Conservation (phyloP, 768 basidiomycete genomes). For the Phaffia australis region DNA sequence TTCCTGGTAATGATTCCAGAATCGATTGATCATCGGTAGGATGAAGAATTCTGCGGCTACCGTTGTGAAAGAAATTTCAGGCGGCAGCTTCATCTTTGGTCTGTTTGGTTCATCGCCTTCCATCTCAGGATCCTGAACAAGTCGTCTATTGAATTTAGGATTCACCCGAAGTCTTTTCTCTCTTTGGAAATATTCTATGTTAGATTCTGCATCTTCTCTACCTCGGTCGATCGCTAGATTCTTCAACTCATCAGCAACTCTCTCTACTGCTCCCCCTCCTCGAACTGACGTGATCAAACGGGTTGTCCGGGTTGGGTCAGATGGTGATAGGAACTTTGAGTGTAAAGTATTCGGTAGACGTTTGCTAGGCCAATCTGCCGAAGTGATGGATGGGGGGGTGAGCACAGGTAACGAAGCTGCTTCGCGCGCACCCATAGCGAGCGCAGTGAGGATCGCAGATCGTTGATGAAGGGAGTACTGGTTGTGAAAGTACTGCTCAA, state of each 20-base stretch:
- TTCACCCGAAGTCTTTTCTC: constrained; percentile 64
- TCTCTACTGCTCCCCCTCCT: constrained; percentile 7
- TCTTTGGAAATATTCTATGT: constrained; percentile 54
- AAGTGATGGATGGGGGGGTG: constrained; percentile 20
- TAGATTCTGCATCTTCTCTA: constrained; percentile 47
- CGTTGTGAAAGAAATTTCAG: constrained; percentile 42
- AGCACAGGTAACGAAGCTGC: constrained; percentile 48
- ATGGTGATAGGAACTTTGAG: constrained; percentile 48
- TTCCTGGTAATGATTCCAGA: constrained; percentile 87
- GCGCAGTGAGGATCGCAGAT: constrained; percentile 68
- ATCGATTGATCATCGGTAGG: constrained; percentile 78
- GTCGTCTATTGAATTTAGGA: background rate
- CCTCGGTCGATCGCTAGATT: constrained; percentile 53
- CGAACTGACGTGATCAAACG: background rate
- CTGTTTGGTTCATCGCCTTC: background rate
- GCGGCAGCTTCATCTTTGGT: background rate
- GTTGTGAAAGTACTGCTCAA: constrained; percentile 87
- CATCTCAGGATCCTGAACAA: background rate
- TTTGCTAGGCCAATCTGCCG: constrained; percentile 66
- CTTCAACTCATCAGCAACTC: constrained; percentile 42
- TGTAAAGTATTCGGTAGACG: constrained; percentile 63
- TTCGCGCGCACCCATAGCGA: constrained; percentile 78
- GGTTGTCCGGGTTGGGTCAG: background rate
- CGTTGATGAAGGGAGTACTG: constrained; percentile 84
- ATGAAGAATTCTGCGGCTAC: constrained; percentile 82